Conservation (phyloP, 768 basidiomycete species). For the Sarcodon sp. region DNA sequence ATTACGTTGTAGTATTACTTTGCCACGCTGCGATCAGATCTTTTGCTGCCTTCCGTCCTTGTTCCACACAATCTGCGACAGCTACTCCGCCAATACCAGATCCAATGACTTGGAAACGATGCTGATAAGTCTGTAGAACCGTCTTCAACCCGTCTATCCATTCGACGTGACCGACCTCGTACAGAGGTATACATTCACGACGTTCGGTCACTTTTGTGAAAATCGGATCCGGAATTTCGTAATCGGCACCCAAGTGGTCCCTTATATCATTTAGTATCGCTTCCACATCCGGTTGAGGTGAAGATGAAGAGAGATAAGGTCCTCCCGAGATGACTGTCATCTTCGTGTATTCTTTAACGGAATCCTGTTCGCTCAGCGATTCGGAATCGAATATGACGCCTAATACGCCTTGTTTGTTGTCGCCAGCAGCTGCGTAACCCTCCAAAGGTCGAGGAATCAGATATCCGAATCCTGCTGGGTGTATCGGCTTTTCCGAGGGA, state of each 20-base stretch:
- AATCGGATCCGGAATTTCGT: not conserved
- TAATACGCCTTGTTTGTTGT: slow-evolving; percentile 35
- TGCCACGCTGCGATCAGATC: not conserved
- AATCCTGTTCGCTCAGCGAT: slow-evolving; percentile 49
- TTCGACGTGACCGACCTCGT: slow-evolving; percentile 55
- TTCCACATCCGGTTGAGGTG: slow-evolving; percentile 13
- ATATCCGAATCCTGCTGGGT: slow-evolving; percentile 89
- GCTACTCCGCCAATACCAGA: slow-evolving; percentile 82
- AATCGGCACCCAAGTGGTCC: not conserved
- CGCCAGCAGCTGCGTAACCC: slow-evolving; percentile 29
- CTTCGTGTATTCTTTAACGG: slow-evolving; percentile 33
- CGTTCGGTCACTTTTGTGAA: not conserved
- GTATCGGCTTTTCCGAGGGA: slow-evolving; percentile 30
- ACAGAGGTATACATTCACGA: slow-evolving; percentile 66
- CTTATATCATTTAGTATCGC: slow-evolving; percentile 6
- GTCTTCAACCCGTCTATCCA: slow-evolving; percentile 49
- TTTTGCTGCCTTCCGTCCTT: slow-evolving; percentile 38
- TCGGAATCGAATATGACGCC: slow-evolving; percentile 89
- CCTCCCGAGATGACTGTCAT: slow-evolving; percentile 89
- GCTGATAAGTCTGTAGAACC: slow-evolving; percentile 26
- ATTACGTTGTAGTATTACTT: not conserved
- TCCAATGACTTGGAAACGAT: slow-evolving; percentile 54
- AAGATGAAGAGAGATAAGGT: slow-evolving; percentile 33
- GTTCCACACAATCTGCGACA: slow-evolving; percentile 73
- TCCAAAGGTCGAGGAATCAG: slow-evolving; percentile 69